phyloP scores from a whole-genome alignment of 768 basidiomycete species.

The Exsudoporus frostii region DNA sequence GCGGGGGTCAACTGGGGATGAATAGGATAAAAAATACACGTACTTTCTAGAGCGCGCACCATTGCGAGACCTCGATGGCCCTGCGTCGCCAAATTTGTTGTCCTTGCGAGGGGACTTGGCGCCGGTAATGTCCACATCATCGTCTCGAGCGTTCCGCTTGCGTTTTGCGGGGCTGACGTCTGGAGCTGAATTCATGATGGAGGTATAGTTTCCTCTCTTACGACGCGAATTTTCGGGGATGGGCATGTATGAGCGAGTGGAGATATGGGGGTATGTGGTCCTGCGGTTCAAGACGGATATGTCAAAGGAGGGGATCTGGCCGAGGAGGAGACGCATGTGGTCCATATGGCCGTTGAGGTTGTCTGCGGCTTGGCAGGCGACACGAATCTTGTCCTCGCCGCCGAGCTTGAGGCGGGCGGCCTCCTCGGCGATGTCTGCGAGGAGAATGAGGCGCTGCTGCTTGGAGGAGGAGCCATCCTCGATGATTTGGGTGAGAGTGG shows the following conservation, averaged over 20 bases:
- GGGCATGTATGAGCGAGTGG: constrained; percentile 66
- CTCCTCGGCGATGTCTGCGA: constrained; percentile 93
- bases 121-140: constrained; percentile 54
- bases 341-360: constrained; percentile 64
- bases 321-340: constrained; percentile 62
- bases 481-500: constrained; percentile 70
- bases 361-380: constrained; percentile 89
- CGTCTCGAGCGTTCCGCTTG: constrained; percentile 58
- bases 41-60: constrained; percentile 62
- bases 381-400: constrained; percentile 96
- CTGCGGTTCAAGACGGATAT: constrained; percentile 51
- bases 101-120: constrained; percentile 65
- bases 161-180: constrained; percentile 67
- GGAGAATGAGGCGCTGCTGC: constrained; percentile 78
- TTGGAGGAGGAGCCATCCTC: constrained; percentile 55
- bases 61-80: constrained; percentile 45
- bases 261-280: constrained; percentile 76
- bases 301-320: constrained; percentile 64
- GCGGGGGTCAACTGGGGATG: not conserved
- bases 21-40: constrained; percentile 20
- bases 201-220: constrained; percentile 53
- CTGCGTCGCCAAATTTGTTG: constrained; percentile 39
- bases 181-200: constrained; percentile 46
- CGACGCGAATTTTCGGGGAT: constrained; percentile 64
- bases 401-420: constrained; percentile 87